These are phyloP conservation scores for Hondaea fermentalgiana DNA, from an alignment of 108 stramenopile species.

Conservation along the genomic window DNA sequence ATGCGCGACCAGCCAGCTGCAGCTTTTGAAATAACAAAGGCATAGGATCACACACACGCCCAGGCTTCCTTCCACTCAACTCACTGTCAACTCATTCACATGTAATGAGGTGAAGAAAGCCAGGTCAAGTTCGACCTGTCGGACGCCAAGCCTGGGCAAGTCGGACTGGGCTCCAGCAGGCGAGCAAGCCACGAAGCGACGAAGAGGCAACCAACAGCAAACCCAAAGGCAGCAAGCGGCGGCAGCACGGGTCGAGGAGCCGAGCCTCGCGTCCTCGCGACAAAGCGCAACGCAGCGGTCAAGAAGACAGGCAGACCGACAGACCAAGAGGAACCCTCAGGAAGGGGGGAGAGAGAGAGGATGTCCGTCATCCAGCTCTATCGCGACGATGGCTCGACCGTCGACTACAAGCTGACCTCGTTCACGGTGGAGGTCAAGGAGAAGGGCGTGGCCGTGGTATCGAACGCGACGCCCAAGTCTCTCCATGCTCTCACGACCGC, in stretches of 20 bases:
- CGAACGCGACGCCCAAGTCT: background rate
- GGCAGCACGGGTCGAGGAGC: background rate
- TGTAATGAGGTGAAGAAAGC: too few relatives aligned
- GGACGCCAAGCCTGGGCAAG: too few relatives aligned
- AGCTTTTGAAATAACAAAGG: too few relatives aligned
- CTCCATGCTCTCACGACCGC: background rate
- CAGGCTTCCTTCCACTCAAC: too few relatives aligned
- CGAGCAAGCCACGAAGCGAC: too few relatives aligned
- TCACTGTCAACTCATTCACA: too few relatives aligned
- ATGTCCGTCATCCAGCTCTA: background rate
- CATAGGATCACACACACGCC: too few relatives aligned
- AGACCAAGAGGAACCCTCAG: background rate
- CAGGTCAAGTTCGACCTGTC: too few relatives aligned
- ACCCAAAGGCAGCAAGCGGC: too few relatives aligned
- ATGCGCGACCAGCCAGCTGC: too few relatives aligned
- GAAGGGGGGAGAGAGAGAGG: background rate
- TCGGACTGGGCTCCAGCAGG: too few relatives aligned
- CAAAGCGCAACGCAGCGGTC: background rate
- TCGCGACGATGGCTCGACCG: background rate
- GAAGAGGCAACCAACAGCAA: too few relatives aligned
- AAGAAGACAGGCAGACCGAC: background rate
- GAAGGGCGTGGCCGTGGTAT: background rate
- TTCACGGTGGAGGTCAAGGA: background rate
- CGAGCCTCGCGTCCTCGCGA: background rate
- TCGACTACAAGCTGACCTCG: background rate